phyloP scores from a whole-genome alignment of 2,329 filamentous ascomycete species.

The Metarhizium sp. region DNA sequence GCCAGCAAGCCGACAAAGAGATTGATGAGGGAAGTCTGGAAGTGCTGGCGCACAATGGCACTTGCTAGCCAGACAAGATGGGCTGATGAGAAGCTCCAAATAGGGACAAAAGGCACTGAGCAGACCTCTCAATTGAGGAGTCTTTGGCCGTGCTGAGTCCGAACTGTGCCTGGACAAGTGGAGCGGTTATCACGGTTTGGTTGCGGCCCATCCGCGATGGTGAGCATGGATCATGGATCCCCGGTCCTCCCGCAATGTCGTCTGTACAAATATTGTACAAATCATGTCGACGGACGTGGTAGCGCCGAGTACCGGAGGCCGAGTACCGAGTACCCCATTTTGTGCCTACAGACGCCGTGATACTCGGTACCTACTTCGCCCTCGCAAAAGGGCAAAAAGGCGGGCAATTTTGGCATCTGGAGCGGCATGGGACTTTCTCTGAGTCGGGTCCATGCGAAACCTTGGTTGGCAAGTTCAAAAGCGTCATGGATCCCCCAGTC shows the following conservation, averaged over 20 bases:
- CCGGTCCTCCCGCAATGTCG: neutral
- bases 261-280: no score
- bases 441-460: neutral
- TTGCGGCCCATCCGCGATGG: neutral
- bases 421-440: neutral
- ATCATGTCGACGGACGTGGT: no score
- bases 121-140: neutral
- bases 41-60: neutral
- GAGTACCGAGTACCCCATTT: no score
- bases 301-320: no score
- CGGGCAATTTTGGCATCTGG: neutral
- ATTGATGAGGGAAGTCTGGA: neutral
- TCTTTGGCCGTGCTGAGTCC: neutral
- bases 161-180: neutral
- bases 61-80: neutral
- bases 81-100: neutral
- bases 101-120: neutral
- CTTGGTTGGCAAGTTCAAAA: neutral
- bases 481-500: neutral
- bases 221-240: neutral
- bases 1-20: constrained; percentile 3
- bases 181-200: neutral
- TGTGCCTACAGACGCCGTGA: neutral
- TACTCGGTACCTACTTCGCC: neutral
- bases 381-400: neutral